Base-by-base conservation (phyloP, 2,329 filamentous ascomycete species). In the Arthrobotrys musiformis region DNA sequence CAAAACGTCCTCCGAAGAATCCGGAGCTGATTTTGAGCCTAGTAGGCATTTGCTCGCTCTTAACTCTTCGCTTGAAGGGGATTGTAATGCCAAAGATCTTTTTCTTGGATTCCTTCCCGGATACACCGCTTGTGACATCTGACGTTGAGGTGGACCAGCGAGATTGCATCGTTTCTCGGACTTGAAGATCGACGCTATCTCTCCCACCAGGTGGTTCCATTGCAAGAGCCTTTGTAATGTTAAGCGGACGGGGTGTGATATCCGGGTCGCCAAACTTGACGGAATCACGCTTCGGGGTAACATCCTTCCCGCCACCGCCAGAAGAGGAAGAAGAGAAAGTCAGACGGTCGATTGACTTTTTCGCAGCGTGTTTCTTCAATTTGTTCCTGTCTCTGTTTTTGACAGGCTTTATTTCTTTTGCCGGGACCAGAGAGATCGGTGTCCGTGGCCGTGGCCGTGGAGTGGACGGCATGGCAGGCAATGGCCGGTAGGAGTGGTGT, bases 81-180 rank as follows among this genome's bases (percentile, higher is more conserved):
- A 74, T 68, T 2, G 63, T 58, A 8, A 75, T 61, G 2, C 63
- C 56, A n/a, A 75, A 75, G n/a, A 75, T 62, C 22, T 68, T 68
- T 24, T 54, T 30, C 35, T 69, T 75, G 1, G 70, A 69, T 26
- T 75, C 70, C 13, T 66, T 63, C 4, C 70, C 19, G 11, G 58
- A 75, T 7, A 68, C 37, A 5, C 54, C 46, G 40, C 70, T 75
- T 19, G 70, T 37, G 11, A 75, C 42, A 33, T 75, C 70, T 2
- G 70, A 75, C 0, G 70, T 69, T 1, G 70, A 75, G n/a, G 70
- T 69, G 5, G 70, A 69, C 70, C 70, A 75, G 3, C 70, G 62
- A 28, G 70, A 75, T 17, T 75, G 62, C 42, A 75, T 33, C 11
- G 33, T 54, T 5, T 69, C 62, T n/a, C 62, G 15, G 15, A 54